Evolutionary conservation across 1,284 basidiomycete genomes (phyloP), one percentile per base, ranked within the genome.

Genomic region (Boletus austroedulis): DNA sequence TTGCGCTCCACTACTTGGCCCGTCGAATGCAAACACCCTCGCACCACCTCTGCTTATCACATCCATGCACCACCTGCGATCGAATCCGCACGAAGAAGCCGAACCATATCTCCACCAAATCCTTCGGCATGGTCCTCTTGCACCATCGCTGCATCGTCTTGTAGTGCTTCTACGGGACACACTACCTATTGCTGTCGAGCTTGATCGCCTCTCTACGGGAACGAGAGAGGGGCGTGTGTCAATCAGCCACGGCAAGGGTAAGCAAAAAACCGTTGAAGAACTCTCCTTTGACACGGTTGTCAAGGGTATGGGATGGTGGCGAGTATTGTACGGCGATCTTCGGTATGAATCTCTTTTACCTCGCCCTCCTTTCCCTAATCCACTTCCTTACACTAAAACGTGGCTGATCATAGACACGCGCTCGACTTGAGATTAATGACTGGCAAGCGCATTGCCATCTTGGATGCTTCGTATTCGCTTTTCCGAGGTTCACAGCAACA

Each of bases 241-340:
- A 4, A 74, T 61, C 61, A 70, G 55, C 9, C 31, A 71, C 67
- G 56, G 76, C 26, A 51, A 49, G 36, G 59, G 47, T 26, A 69
- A 48, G 43, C 58, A 50, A 5, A 61, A 40, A 23, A 24, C 34
- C 11, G 19, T 29, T 2, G 61, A 71, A 26, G 70, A 71, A 34
- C 73, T 68, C 36, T 76, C 69, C 58, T 77, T 90, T 21, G 87
- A 90, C 62, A 82, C 83, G 14, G 85, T 88, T 69, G 81, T 89
- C 8, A 92, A 91, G 71, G 81, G 86, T 5, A 85, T 87, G 40
- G 87, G 87, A 7, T 93, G 91, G 91, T 92, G 87, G 75, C 77
- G 91, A 53, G 71, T 93, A 34, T 73, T 89, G 48, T 89, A 89
- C 62, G 80, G 82, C 14, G 84, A 89, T 67, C 76, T 85, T 32